Percentiles rank a stretch among this genome's conserved stretches.
These are phyloP conservation scores for Articulospora tetracladia DNA, from an alignment of 495 filamentous ascomycete species.

Conservation along the genomic window DNA sequence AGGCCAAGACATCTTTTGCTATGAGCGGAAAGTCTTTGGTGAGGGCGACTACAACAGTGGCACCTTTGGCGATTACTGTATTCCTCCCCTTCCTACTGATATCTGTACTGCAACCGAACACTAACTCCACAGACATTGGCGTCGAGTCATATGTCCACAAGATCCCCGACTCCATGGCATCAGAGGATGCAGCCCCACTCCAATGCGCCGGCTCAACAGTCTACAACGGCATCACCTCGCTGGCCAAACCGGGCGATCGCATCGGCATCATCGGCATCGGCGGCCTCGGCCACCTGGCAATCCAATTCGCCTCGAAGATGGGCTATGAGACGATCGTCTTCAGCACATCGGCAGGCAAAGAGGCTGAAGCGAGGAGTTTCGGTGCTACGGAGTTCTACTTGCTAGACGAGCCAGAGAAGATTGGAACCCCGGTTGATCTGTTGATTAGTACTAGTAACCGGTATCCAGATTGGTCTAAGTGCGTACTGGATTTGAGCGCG, in stretches of 20 bases:
- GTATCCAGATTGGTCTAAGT: constrained; percentile 35
- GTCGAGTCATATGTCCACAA: constrained; percentile 17
- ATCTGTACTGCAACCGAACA: neutral
- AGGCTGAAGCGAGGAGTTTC: constrained; percentile 47
- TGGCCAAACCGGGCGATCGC: constrained; percentile 26
- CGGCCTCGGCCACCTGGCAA: constrained; percentile 57
- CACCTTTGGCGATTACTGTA: constrained; percentile 19
- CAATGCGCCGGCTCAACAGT: constrained; percentile 53
- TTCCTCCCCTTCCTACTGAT: neutral
- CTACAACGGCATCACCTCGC: constrained; percentile 39
- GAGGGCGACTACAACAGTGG: constrained; percentile 7
- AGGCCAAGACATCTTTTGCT: constrained; percentile 19
- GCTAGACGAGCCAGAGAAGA: constrained; percentile 15
- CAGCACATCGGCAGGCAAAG: constrained; percentile 49
- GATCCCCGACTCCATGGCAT: constrained; percentile 51
- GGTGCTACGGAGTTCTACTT: constrained; percentile 44
- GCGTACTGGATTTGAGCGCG: neutral
- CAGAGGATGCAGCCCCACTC: constrained; percentile 54
- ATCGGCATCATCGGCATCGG: constrained; percentile 59
- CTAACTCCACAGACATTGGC: constrained; percentile 14
- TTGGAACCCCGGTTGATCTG: constrained; percentile 24
- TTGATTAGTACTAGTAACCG: constrained; percentile 31
- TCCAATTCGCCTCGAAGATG: constrained; percentile 57
- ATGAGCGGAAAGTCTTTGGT: constrained; percentile 19
- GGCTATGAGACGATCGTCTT: constrained; percentile 59